These are phyloP conservation scores for Starmera pachycereana DNA, from an alignment of 805 yeast genomes.

Conservation along the genomic window DNA sequence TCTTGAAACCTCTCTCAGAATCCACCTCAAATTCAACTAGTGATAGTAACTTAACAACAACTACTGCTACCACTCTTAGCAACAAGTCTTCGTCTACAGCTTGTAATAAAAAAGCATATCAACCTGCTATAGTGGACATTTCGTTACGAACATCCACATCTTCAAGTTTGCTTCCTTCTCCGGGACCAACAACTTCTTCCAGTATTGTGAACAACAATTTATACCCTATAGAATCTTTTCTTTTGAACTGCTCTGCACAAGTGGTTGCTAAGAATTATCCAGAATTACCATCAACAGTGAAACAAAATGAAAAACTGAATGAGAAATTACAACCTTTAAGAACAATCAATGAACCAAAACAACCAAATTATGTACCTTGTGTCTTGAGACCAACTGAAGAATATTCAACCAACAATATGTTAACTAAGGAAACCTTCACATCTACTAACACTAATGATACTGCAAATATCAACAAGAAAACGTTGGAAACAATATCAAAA, in stretches of 20 bases:
- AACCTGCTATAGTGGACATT: conserved; percentile 4
- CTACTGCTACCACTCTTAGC: not conserved
- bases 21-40: too few relatives aligned
- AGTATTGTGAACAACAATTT: not conserved
- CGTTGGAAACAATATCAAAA: conserved; percentile 18
- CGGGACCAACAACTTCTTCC: conserved; percentile 1
- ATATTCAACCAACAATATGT: too few relatives aligned
- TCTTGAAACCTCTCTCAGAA: too few relatives aligned
- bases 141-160: not conserved
- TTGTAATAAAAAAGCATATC: not conserved
- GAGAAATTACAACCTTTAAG: conserved; percentile 24
- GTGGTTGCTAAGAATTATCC: too few relatives aligned
- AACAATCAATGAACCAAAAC: conserved; percentile 59
- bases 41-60: too few relatives aligned
- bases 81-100: not conserved
- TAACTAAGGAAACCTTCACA: not conserved
- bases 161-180: not conserved
- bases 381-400: conserved; percentile 39
- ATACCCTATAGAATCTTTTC: not conserved
- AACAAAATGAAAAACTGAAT: too few relatives aligned
- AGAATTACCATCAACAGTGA: too few relatives aligned
- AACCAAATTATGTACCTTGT: conserved; percentile 73
- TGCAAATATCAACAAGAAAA: not conserved
- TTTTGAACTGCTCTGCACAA: not conserved
- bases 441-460: not conserved